Evolutionary conservation across 2,329 filamentous ascomycete species (phyloP).

Genomic region (Rhexocercosporidium sp.): DNA sequence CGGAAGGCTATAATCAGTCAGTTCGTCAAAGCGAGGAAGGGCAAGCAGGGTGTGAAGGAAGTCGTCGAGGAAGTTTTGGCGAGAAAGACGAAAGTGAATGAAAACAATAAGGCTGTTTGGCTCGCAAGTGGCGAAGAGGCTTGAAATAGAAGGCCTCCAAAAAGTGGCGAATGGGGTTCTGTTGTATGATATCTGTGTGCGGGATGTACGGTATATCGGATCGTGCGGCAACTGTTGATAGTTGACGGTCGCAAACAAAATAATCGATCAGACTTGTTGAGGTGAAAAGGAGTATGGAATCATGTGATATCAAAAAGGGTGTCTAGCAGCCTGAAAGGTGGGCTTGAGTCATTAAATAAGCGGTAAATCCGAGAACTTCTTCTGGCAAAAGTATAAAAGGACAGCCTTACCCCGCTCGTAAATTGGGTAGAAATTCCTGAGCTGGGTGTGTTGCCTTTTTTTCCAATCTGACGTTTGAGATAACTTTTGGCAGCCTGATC

Average conservation of each 20-base stretch:
- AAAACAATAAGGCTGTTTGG: slow-evolving; percentile 45
- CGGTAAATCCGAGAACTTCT: slow-evolving; percentile 22
- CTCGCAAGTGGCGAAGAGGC: slow-evolving; percentile 8
- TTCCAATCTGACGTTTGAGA: slow-evolving; percentile 7
- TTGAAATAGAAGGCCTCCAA: background rate
- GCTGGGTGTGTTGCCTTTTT: slow-evolving; percentile 35
- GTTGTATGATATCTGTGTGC: slow-evolving; percentile 30
- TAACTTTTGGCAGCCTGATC: slow-evolving; percentile 1
- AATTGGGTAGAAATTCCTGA: slow-evolving; percentile 22
- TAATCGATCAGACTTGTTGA: slow-evolving; percentile 14
- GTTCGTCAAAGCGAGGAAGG: slow-evolving; percentile 62
- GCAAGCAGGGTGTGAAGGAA: slow-evolving; percentile 71
- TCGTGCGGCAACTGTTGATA: slow-evolving; percentile 20
- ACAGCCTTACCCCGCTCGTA: slow-evolving; percentile 24
- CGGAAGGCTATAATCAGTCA: slow-evolving; percentile 64
- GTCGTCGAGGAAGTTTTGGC: slow-evolving; percentile 72
- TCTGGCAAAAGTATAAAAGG: slow-evolving; percentile 38
- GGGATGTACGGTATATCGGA: slow-evolving; percentile 19
- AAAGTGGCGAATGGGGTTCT: slow-evolving; percentile 19
- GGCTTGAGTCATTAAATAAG: slow-evolving; percentile 38
- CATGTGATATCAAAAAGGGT: slow-evolving; percentile 35
- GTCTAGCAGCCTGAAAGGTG: slow-evolving; percentile 19
- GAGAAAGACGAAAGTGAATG: slow-evolving; percentile 61
- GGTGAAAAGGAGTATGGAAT: slow-evolving; percentile 22
- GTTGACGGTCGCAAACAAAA: slow-evolving; percentile 32